phyloP scores from a whole-genome alignment of 768 basidiomycete genomes.

The Pisolithus tinctorius region DNA sequence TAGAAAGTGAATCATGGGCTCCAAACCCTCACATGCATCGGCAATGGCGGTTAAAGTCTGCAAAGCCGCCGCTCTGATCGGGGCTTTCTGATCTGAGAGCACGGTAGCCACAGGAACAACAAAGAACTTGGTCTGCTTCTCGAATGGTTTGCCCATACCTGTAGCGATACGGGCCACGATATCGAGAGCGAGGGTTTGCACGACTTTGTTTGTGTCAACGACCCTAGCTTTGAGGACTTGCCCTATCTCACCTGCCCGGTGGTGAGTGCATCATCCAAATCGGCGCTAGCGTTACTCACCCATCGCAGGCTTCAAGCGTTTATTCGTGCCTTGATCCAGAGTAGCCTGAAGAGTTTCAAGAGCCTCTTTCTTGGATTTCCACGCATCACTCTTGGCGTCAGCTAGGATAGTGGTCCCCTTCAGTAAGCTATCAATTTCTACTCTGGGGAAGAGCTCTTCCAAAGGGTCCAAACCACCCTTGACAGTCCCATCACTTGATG shows the following conservation, averaged over 20 bases:
- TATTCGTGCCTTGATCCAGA: constrained; percentile 87
- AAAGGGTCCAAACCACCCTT: constrained; percentile 56
- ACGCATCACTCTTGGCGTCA: constrained; percentile 87
- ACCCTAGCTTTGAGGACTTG: constrained; percentile 84
- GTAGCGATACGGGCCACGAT: constrained; percentile 84
- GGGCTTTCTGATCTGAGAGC: constrained; percentile 88
- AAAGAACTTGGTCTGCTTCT: constrained; percentile 78
- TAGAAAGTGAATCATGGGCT: constrained; percentile 73
- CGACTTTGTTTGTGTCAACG: constrained; percentile 89
- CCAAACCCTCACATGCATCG: constrained; percentile 76
- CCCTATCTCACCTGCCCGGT: constrained; percentile 73
- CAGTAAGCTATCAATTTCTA: constrained; percentile 84
- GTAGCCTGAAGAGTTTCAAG: constrained; percentile 77
- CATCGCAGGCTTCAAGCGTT: constrained; percentile 85
- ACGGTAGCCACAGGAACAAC: constrained; percentile 73
- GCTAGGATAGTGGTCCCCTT: constrained; percentile 77
- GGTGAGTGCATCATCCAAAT: background rate
- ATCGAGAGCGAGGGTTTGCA: constrained; percentile 85
- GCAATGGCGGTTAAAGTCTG: constrained; percentile 79
- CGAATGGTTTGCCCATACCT: constrained; percentile 95
- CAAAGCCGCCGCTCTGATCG: constrained; percentile 71
- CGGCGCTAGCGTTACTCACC: constrained; percentile 39
- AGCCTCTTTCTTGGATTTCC: constrained; percentile 96
- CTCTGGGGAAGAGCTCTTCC: constrained; percentile 92
- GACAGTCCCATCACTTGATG: constrained; percentile 35